phyloP scores from a whole-genome alignment of 768 basidiomycete genomes.

The Boletus sensibilis region DNA sequence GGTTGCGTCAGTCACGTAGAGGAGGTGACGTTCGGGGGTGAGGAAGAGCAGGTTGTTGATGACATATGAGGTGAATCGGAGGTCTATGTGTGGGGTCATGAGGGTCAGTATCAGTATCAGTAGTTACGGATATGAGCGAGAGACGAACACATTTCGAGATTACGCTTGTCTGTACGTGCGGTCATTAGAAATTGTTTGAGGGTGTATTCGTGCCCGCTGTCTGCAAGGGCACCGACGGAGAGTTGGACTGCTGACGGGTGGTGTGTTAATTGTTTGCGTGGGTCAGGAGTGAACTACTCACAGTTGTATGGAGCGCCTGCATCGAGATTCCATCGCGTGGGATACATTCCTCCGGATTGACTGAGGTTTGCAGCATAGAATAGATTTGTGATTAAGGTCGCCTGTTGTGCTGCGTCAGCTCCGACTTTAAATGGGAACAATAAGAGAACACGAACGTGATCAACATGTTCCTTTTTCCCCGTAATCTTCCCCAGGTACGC shows the following conservation, averaged over 20 bases:
- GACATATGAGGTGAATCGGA: constrained; percentile 58
- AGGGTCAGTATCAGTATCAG: background rate
- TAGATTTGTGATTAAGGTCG: constrained; percentile 45
- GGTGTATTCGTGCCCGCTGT: constrained; percentile 76
- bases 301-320: constrained; percentile 45
- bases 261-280: background rate
- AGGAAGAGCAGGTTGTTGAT: constrained; percentile 47
- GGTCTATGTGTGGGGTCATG: constrained; percentile 40
- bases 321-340: constrained; percentile 53
- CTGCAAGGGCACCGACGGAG: constrained; percentile 62
- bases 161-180: constrained; percentile 56
- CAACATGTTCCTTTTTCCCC: constrained; percentile 61
- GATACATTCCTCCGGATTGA: constrained; percentile 59
- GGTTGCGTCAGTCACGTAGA: constrained; percentile 60
- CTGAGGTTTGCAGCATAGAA: constrained; percentile 47
- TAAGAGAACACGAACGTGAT: constrained; percentile 43
- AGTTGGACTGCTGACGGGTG: constrained; percentile 33
- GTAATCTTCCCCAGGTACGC: constrained; percentile 80
- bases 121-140: too few relatives aligned
- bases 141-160: constrained; percentile 65
- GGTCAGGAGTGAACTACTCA: constrained; percentile 31
- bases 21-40: constrained; percentile 20
- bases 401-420: constrained; percentile 35
- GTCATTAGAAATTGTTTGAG: constrained; percentile 72
- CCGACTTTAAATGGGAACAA: background rate